Percentiles rank a stretch among this genome's conserved stretches.
Evolutionary conservation across 495 filamentous ascomycete species (phyloP).

Genomic region (Podospora tetraspora): DNA sequence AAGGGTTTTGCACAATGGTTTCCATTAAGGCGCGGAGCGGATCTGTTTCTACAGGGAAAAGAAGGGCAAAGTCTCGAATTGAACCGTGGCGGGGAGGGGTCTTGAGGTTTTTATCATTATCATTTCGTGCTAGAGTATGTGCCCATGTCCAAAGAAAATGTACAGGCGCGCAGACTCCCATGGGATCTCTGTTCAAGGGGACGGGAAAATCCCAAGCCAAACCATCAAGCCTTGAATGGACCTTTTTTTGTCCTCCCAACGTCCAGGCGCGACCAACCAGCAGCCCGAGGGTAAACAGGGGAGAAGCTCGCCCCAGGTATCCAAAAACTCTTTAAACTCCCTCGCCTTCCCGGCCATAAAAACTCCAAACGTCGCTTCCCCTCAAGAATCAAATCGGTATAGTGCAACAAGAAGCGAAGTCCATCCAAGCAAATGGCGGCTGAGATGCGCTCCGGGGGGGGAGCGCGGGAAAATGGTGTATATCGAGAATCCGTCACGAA

Average conservation of each 20-base stretch:
- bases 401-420: conserved; percentile 18
- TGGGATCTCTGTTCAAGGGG: conserved; percentile 5
- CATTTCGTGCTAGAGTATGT: conserved; percentile 18
- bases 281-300: conserved; percentile 16
- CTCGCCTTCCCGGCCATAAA: conserved; percentile 2
- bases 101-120: conserved; percentile 15
- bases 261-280: conserved; percentile 26
- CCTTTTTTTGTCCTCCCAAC: conserved; percentile 14
- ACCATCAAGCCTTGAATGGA: conserved; percentile 8
- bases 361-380: conserved; percentile 25
- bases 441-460: conserved; percentile 20
- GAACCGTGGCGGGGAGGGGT: neutral
- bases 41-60: neutral
- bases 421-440: conserved; percentile 7
- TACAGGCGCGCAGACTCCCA: conserved; percentile 10
- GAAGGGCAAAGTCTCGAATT: neutral
- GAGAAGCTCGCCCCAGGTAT: conserved; percentile 18
- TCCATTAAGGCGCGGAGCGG: neutral
- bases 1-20: neutral
- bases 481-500: conserved; percentile 2
- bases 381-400: conserved; percentile 24
- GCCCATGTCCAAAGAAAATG: conserved; percentile 2
- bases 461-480: neutral
- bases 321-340: conserved; percentile 8
- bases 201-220: conserved; percentile 2